Base-by-base conservation (phyloP, 2,329 filamentous ascomycete species). In the Gyromitra esculenta region DNA sequence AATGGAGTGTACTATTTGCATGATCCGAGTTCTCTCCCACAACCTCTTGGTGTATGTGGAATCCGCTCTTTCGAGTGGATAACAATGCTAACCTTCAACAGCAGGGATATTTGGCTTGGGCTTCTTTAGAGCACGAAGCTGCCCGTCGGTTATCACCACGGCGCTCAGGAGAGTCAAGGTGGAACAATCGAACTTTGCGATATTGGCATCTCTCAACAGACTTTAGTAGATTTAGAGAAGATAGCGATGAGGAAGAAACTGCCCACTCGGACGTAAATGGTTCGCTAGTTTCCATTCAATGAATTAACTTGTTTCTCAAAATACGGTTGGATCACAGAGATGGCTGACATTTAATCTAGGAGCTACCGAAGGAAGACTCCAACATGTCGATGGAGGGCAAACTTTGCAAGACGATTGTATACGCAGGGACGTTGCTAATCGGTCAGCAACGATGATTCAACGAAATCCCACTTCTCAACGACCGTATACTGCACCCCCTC, bases 401-500 rank as follows among this genome's bases (percentile, higher is more conserved):
- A 21, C 31, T 15, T 15, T 15, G 31, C 11, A 15, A n/a, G 5
- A n/a, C 56, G 25, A 54, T 1, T 2, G 21, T 21, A 57, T 31
- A 31, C 25, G 25, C 25, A 31, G 25, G 25, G 25, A 35, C 1
- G 39, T 18, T 64, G 3, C 18, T 8, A 43, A 35, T 31, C 39
- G 52, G 18, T 15, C 25, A 35, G 31, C 48, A 37, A 45, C 21
- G 18, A n/a, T 37, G 15, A 48, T 57, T 15, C 52, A 48, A 39
- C 67, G 63, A 43, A 50, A 65, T 54, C 35, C 43, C 37, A 74
- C 60, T 50, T 64, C 64, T 45, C 74, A 76, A 25, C 63, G 74
- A 15, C 74, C 74, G 18, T 76, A 76, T 64, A 76, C 74, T 37
- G 74, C 74, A 43, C 74, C 74, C 37, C 74, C 74, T 50, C 74